Conservation (phyloP, 805 yeast genomes). For the Teunomyces kruisii region DNA sequence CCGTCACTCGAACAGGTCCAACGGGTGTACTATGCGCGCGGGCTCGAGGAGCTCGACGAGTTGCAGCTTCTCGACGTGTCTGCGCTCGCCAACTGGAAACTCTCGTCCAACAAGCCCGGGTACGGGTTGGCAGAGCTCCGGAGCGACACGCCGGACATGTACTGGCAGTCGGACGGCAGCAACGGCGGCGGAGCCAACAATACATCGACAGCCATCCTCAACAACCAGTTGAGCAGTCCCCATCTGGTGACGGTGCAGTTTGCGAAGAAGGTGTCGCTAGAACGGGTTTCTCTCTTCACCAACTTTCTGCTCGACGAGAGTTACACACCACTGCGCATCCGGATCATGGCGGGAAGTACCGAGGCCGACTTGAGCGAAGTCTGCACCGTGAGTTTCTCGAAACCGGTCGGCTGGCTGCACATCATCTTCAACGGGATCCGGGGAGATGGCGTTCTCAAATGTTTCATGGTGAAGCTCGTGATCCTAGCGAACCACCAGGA, state of each 20-base stretch:
- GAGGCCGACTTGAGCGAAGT: conserved; percentile 76
- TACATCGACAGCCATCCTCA: conserved; percentile 23
- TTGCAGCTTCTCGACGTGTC: conserved; percentile 73
- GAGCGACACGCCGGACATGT: conserved; percentile 68
- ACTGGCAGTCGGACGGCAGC: conserved; percentile 94
- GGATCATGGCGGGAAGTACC: conserved; percentile 65
- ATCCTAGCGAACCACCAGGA: conserved; percentile 82
- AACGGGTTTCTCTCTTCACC: conserved; percentile 67
- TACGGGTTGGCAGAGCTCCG: conserved; percentile 70
- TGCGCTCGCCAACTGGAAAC: conserved; percentile 78
- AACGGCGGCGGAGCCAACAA: conserved; percentile 28
- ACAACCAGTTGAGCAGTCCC: conserved; percentile 58
- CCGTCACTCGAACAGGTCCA: conserved; percentile 43
- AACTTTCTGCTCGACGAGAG: conserved; percentile 80
- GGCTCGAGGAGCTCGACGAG: conserved; percentile 55
- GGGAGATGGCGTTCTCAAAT: conserved; percentile 57
- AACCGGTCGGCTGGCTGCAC: conserved; percentile 80
- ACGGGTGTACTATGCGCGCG: conserved; percentile 41
- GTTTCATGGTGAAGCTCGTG: conserved; percentile 63
- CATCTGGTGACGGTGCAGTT: conserved; percentile 80
- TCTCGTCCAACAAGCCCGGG: conserved; percentile 73
- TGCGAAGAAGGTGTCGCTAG: conserved; percentile 69
- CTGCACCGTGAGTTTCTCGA: conserved; percentile 52
- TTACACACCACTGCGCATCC: conserved; percentile 78
- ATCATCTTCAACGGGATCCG: conserved; percentile 57